Evolutionary conservation across 371 early-diverging fungal species (phyloP).

Genomic region (Saksenaea vasiformis): DNA sequence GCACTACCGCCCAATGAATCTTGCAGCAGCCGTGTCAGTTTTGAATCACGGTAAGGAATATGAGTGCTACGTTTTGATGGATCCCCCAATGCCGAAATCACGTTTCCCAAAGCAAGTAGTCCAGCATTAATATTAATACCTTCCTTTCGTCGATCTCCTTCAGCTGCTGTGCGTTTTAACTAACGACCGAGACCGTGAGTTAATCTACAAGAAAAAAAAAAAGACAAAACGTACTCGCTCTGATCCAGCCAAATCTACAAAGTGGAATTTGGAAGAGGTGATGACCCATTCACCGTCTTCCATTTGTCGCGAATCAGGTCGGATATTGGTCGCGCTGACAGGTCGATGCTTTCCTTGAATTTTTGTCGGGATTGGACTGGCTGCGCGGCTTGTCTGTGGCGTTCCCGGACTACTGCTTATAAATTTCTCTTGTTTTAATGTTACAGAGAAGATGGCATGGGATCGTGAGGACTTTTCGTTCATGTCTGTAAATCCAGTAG

Average conservation of each 20-base stretch:
- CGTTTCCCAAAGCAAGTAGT: slow-evolving; percentile 97
- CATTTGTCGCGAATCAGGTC: not conserved
- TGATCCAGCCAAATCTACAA: slow-evolving; percentile 99
- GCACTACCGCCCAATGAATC: slow-evolving; percentile 96
- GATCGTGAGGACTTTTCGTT: slow-evolving; percentile 95
- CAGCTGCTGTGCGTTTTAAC: slow-evolving; percentile 93
- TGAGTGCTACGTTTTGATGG: slow-evolving; percentile 66
- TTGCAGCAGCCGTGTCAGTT: slow-evolving; percentile 97
- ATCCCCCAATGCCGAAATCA: slow-evolving; percentile 98
- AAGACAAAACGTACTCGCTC: slow-evolving; percentile 85
- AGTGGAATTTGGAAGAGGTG: slow-evolving; percentile 93
- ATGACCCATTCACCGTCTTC: slow-evolving; percentile 57
- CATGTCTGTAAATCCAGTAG: slow-evolving; percentile 96
- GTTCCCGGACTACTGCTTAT: slow-evolving; percentile 26
- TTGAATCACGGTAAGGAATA: slow-evolving; percentile 98
- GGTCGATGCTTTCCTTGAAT: slow-evolving; percentile 10
- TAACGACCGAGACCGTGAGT: slow-evolving; percentile 12
- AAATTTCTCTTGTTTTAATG: slow-evolving; percentile 73
- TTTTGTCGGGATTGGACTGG: slow-evolving; percentile 38
- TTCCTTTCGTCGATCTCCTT: slow-evolving; percentile 95
- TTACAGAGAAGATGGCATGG: slow-evolving; percentile 98
- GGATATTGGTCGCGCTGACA: slow-evolving; percentile 4
- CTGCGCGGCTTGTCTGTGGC: slow-evolving; percentile 20
- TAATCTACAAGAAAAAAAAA: not conserved
- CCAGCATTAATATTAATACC: slow-evolving; percentile 99